Evolutionary conservation across 495 filamentous ascomycete genomes (phyloP).

Genomic region (Hypoxylon lenormandii): DNA sequence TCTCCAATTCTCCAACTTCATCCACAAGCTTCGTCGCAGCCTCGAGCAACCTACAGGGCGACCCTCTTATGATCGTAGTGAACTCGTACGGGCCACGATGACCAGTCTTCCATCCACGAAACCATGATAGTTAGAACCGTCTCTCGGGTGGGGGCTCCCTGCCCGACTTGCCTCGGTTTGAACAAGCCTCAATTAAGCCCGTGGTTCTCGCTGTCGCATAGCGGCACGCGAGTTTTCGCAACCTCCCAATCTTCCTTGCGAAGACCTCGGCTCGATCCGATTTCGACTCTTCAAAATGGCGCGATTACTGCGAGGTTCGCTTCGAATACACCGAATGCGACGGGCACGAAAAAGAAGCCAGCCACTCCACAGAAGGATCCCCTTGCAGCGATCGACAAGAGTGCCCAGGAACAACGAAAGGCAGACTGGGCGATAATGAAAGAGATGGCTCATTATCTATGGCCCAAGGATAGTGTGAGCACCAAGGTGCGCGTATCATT

Average conservation of each 20-base stretch:
- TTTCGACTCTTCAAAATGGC: not conserved
- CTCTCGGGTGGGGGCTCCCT: conserved; percentile 27
- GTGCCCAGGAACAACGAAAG: conserved; percentile 86
- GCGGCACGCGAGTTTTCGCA: conserved; percentile 25
- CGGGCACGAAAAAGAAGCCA: conserved; percentile 34
- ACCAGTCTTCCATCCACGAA: conserved; percentile 5
- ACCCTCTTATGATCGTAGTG: too few species aligned
- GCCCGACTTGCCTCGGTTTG: conserved; percentile 28
- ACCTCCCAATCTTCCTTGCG: conserved; percentile 26
- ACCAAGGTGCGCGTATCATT: conserved; percentile 86
- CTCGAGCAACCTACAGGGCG: too few species aligned
- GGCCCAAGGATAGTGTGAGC: conserved; percentile 85
- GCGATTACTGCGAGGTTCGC: conserved; percentile 12
- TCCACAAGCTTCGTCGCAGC: too few species aligned
- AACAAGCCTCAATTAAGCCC: conserved; percentile 31
- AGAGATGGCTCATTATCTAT: conserved; percentile 96
- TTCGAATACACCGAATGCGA: conserved; percentile 19
- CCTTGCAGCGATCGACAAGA: conserved; percentile 62
- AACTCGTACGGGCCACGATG: conserved; percentile 21
- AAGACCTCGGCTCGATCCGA: conserved; percentile 12
- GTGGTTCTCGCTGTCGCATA: conserved; percentile 21
- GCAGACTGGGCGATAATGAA: conserved; percentile 99
- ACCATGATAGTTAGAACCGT: conserved; percentile 36
- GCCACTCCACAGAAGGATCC: conserved; percentile 51
- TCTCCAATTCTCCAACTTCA: too few species aligned